phyloP scores from a whole-genome alignment of 2,329 filamentous ascomycete species.

The Exophiala bonariae region DNA sequence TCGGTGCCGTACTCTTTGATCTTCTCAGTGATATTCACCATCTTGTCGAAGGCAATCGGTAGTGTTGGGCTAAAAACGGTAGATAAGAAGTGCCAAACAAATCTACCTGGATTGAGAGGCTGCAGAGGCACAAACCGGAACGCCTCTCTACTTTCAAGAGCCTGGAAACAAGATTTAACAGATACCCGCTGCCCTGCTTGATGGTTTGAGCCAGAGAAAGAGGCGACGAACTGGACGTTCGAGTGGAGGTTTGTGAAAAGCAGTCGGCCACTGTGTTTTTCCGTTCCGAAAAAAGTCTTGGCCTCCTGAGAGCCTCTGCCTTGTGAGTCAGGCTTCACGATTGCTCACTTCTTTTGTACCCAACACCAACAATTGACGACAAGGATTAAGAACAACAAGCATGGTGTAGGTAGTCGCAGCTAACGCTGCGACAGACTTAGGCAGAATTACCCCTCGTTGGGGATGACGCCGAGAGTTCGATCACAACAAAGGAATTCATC shows the following conservation, averaged over 20 bases:
- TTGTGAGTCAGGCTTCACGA: slow-evolving; percentile 11
- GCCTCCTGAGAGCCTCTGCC: slow-evolving; percentile 9
- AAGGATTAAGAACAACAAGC: slow-evolving; percentile 4
- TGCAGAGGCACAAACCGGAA: slow-evolving; percentile 1
- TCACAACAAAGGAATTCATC: not conserved
- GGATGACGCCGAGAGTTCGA: slow-evolving; percentile 16
- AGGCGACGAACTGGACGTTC: slow-evolving; percentile 3
- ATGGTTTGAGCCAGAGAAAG: slow-evolving; percentile 4
- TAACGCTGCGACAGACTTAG: slow-evolving; percentile 21
- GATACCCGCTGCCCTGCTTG: not conserved
- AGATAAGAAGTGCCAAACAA: too few species aligned
- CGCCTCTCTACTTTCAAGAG: not conserved
- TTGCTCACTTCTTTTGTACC: slow-evolving; percentile 5
- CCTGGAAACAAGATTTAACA: not conserved
- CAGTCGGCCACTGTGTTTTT: slow-evolving; percentile 12
- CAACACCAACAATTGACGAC: slow-evolving; percentile 9
- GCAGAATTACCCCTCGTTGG: slow-evolving; percentile 14
- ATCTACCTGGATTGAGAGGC: too few species aligned
- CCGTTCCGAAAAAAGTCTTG: slow-evolving; percentile 17
- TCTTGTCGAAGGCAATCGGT: slow-evolving; percentile 44
- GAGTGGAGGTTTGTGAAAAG: slow-evolving; percentile 8
- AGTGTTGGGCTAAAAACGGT: too few species aligned
- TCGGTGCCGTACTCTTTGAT: slow-evolving; percentile 80
- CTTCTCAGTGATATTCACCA: slow-evolving; percentile 99
- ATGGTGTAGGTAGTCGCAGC: slow-evolving; percentile 21